Percentiles rank a stretch among this genome's conserved stretches.
Evolutionary conservation across 129 eudicot genomes (phyloP).

Genomic region (Apium graveolens): DNA sequence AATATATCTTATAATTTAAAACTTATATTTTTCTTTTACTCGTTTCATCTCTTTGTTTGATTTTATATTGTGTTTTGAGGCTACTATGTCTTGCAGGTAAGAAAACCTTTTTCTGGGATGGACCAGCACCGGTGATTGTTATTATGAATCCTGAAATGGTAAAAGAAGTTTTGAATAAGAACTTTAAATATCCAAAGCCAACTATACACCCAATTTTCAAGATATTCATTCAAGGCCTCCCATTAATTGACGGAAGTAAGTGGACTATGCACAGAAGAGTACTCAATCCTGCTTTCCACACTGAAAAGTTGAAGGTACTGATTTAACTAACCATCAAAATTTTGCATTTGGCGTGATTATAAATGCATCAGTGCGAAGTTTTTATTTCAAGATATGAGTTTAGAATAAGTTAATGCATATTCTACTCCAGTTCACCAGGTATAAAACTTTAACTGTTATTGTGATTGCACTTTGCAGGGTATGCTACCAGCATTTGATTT

Average conservation of each 20-base stretch:
- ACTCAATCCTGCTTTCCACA: constrained; percentile 8
- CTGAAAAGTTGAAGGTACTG: no score
- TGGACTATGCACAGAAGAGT: constrained; percentile 38
- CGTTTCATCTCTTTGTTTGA: neutral
- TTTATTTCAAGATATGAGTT: no score
- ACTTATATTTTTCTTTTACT: no score
- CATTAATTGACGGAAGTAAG: neutral
- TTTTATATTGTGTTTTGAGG: neutral
- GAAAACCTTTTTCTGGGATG: neutral
- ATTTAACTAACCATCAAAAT: no score
- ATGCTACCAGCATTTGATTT: no score
- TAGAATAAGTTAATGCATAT: no score
- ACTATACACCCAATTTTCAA: neutral
- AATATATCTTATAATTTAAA: no score
- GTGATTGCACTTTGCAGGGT: no score
- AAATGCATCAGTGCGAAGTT: no score
- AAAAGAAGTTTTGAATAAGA: neutral
- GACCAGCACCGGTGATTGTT: neutral
- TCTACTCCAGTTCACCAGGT: no score
- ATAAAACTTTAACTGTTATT: no score
- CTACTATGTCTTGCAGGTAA: neutral
- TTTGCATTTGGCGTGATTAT: no score
- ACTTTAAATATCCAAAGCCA: neutral
- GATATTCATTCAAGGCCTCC: neutral
- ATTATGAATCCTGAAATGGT: neutral